phyloP scores from a whole-genome alignment of 2,329 filamentous ascomycete genomes.

The Colletotrichum lini region DNA sequence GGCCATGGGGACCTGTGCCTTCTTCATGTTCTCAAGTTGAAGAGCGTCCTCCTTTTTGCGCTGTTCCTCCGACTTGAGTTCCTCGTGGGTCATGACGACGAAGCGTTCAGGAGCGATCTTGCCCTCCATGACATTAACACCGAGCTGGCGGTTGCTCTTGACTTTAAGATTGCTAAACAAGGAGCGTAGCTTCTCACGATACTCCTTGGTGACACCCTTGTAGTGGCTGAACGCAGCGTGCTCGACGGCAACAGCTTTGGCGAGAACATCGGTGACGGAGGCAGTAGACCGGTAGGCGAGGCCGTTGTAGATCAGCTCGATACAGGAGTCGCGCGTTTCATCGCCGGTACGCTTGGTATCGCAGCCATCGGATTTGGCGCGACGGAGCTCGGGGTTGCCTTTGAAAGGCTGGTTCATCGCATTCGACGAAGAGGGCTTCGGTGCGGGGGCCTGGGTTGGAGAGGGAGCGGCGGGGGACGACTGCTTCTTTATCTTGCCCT shows the following conservation, averaged over 20 bases:
- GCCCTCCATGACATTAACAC: conserved; percentile 80
- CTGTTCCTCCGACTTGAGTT: conserved; percentile 90
- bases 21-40: conserved; percentile 95
- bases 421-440: conserved; percentile 61
- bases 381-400: conserved; percentile 83
- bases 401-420: conserved; percentile 60
- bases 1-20: conserved; percentile 92
- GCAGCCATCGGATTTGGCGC: conserved; percentile 82
- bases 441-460: conserved; percentile 59
- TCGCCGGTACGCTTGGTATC: conserved; percentile 83
- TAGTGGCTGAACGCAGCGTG: conserved; percentile 79
- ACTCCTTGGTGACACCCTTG: conserved; percentile 80
- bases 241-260: conserved; percentile 86
- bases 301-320: conserved; percentile 95
- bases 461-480: conserved; percentile 66
- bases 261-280: conserved; percentile 79
- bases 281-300: conserved; percentile 80
- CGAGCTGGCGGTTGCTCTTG: conserved; percentile 85
- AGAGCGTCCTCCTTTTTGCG: conserved; percentile 82
- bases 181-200: conserved; percentile 91
- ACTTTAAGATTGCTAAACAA: conserved; percentile 96
- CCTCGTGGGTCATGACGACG: conserved; percentile 89
- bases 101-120: conserved; percentile 81
- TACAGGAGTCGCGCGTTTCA: conserved; percentile 83
- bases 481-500: conserved; percentile 55